phyloP scores from a whole-genome alignment of 768 basidiomycete species.

The Pleurotus platypus region DNA sequence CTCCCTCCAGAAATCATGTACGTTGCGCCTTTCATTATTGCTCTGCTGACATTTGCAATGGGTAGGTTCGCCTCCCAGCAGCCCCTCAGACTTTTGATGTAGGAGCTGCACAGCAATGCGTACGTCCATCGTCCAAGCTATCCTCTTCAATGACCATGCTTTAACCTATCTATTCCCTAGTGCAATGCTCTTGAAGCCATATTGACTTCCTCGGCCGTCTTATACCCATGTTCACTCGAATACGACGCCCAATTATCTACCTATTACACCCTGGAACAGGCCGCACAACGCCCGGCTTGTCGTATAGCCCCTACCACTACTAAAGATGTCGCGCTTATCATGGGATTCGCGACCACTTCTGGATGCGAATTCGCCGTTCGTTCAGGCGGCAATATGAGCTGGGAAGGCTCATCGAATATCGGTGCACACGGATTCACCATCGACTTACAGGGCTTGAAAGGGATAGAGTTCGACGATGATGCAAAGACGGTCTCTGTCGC shows the following conservation, averaged over 20 bases:
- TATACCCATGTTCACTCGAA: not conserved
- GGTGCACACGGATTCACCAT: conserved; percentile 10
- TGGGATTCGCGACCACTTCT: not conserved
- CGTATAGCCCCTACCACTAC: not conserved
- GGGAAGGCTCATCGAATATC: conserved; percentile 11
- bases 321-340: conserved; percentile 1
- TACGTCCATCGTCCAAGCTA: no score
- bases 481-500: conserved; percentile 8
- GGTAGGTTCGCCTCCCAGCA: no score
- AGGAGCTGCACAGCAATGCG: no score
- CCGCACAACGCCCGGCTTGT: not conserved
- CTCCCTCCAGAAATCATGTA: no score
- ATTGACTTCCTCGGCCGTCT: not conserved
- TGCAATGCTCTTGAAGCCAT: no score
- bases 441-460: conserved; percentile 5
- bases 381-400: conserved; percentile 10
- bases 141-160: no score
- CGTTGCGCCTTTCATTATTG: no score
- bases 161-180: no score
- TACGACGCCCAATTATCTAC: not conserved
- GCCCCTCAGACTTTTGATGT: no score
- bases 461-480: conserved; percentile 3
- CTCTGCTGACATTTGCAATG: no score
- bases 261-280: conserved; percentile 1
- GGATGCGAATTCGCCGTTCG: conserved; percentile 3